Percentiles rank a stretch among this genome's conserved stretches.
These are phyloP conservation scores for Penicillium coffeae DNA, from an alignment of 495 filamentous ascomycete species.

Conservation along the genomic window DNA sequence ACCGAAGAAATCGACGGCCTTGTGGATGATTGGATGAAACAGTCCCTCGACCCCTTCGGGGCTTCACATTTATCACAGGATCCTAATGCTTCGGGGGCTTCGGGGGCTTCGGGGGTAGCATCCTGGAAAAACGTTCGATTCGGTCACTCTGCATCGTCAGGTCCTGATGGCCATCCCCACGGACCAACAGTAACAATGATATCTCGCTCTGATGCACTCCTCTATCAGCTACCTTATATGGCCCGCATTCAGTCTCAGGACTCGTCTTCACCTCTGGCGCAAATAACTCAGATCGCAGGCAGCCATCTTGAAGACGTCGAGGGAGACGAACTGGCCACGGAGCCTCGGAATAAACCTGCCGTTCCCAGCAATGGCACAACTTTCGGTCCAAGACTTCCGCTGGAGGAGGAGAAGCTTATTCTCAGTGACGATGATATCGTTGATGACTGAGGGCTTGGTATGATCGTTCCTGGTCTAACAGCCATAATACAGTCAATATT, in stretches of 20 bases:
- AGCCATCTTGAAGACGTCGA: constrained; percentile 45
- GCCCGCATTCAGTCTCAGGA: constrained; percentile 49
- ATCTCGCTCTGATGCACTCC: constrained; percentile 67
- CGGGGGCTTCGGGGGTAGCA: constrained; percentile 26
- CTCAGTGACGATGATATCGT: constrained; percentile 97
- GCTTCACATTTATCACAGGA: constrained; percentile 10
- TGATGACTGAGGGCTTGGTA: constrained; percentile 49
- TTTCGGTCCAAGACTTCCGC: constrained; percentile 14
- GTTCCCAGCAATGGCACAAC: constrained; percentile 3
- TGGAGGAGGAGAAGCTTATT: constrained; percentile 59
- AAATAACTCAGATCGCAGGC: constrained; percentile 59
- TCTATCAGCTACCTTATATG: constrained; percentile 85
- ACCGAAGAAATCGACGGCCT: constrained; percentile 73
- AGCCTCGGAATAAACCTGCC: background rate
- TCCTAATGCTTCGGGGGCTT: background rate
- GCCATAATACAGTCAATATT: too few relatives aligned
- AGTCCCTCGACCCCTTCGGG: constrained; percentile 24
- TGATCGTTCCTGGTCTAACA: background rate
- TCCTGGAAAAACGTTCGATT: constrained; percentile 33
- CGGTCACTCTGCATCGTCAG: constrained; percentile 7
- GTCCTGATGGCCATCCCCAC: background rate
- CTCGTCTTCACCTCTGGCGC: constrained; percentile 54
- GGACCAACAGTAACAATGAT: constrained; percentile 48
- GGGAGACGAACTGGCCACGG: constrained; percentile 28
- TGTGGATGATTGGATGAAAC: constrained; percentile 61